Percentiles rank a stretch among this genome's conserved stretches.
Evolutionary conservation across 83 land plant genomes (phyloP).

Genomic region (Picea engelmannii): DNA sequence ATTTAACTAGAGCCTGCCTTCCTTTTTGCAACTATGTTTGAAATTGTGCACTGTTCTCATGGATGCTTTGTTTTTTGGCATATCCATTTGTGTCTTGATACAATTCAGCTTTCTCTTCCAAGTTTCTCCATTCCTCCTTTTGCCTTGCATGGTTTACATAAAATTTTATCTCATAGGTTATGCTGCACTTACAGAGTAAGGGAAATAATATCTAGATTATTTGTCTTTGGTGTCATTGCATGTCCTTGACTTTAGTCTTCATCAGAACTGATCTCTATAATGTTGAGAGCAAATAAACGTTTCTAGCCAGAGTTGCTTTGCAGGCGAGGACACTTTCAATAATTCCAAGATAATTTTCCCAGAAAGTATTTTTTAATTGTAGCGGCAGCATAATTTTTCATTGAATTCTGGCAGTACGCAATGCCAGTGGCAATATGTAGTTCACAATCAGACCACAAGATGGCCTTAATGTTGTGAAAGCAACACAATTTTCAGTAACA

Average conservation of each 20-base stretch:
- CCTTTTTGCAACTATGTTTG: too few relatives aligned
- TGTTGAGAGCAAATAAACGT: constrained; percentile 10
- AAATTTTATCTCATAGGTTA: too few relatives aligned
- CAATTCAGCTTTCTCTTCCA: too few relatives aligned
- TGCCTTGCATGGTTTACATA: too few relatives aligned
- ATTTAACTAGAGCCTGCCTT: too few relatives aligned
- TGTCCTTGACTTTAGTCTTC: not conserved
- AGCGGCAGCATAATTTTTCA: not conserved
- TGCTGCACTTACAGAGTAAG: too few relatives aligned
- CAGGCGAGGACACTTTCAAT: not conserved
- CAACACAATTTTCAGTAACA: not conserved
- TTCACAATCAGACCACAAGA: not conserved
- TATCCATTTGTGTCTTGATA: too few relatives aligned
- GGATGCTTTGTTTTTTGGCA: too few relatives aligned
- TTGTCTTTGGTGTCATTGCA: not conserved
- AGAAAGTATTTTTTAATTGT: not conserved
- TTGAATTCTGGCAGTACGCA: not conserved
- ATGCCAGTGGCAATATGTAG: not conserved
- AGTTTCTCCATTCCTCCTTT: too few relatives aligned
- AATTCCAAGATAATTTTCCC: not conserved
- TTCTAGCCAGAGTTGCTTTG: not conserved
- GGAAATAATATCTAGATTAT: not conserved
- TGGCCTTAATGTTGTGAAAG: not conserved
- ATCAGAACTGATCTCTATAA: constrained; percentile 3
- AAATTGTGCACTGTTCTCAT: too few relatives aligned